phyloP scores from a whole-genome alignment of 352 stramenopile species.

The Pythium aquatile region DNA sequence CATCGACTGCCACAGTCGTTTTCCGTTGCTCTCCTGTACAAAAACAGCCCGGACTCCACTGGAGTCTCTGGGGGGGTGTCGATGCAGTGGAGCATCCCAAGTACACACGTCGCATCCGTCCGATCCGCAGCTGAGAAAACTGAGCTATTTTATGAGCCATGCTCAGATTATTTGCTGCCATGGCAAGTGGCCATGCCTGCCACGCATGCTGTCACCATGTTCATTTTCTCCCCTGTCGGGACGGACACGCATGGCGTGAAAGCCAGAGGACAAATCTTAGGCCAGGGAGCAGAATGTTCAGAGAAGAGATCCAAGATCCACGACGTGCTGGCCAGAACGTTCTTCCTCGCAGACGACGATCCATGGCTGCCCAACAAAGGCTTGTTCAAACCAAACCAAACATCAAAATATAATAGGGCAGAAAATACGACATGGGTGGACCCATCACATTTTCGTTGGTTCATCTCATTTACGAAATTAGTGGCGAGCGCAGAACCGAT shows the following conservation, averaged over 20 bases:
- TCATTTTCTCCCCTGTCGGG: conserved; percentile 2
- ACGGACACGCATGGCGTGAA: not conserved
- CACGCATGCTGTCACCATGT: not conserved
- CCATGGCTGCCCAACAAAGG: not conserved
- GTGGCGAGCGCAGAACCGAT: not conserved
- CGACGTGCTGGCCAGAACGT: conserved; percentile 7
- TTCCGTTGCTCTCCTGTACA: no score
- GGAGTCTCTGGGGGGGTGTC: not conserved
- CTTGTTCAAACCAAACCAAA: no score
- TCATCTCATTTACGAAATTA: not conserved
- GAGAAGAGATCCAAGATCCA: conserved; percentile 5
- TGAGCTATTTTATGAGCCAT: not conserved
- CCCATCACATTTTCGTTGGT: not conserved
- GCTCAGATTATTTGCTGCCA: no score
- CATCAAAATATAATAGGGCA: not conserved
- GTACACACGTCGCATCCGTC: not conserved
- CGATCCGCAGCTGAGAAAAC: not conserved
- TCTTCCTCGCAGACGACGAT: not conserved
- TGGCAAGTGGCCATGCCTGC: no score
- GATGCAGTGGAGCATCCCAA: not conserved
- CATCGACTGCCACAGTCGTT: no score
- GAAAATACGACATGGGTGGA: not conserved
- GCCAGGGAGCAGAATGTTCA: conserved; percentile 15
- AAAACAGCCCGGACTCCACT: no score
- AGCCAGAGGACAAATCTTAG: conserved; percentile 20